Evolutionary conservation across 305 asterid species (phyloP), one percentile per base, ranked within the genome.

Genomic region (Striga hermonthica): DNA sequence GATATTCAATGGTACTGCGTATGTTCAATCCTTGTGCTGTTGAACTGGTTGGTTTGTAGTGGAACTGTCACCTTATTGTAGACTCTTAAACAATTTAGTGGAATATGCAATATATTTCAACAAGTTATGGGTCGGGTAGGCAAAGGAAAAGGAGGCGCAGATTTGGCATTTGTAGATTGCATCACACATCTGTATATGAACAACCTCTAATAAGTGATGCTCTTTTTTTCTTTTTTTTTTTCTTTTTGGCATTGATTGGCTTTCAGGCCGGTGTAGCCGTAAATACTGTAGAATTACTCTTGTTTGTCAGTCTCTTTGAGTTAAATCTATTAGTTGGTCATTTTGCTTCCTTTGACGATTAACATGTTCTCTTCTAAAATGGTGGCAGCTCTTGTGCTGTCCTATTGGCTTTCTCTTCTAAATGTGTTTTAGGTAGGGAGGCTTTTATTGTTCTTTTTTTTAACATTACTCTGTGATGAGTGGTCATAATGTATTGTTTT

Each of bases 61-160:
- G 43, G 56, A 55, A 57, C 54, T 13, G 55, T 55, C 28, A 22
- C 53, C 55, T 9, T 28, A 35, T 55, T 66, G 36, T 31, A 62
- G 31, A 16, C n/a, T 44, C 28, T 45, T 9, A 44, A 40, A 43
- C 4, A 58, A 7, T 13, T 13, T 9, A 7, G 39, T 13, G 22
- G 71, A 47, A 43, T 6, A 22, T 50, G 37, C 35, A 35, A 48
- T 47, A 9, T 13, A 28, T 22, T 6, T 48, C 0, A 22, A 49
- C 38, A 22, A 22, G 31, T 22, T 22, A 1, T 22, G 36, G 60
- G 7, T 3, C 7, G n/a, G 22, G 49, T 22, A 52, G 12, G 45
- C 49, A 41, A 36, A 5, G 60, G 12, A 9, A 34, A 57, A 15
- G 15, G 53, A 64, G 48, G 49, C 48, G 7, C 31, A 8, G 9